Evolutionary conservation across 495 filamentous ascomycete species (phyloP), one percentile per base, ranked within the genome.

Genomic region (Podospora comata): DNA sequence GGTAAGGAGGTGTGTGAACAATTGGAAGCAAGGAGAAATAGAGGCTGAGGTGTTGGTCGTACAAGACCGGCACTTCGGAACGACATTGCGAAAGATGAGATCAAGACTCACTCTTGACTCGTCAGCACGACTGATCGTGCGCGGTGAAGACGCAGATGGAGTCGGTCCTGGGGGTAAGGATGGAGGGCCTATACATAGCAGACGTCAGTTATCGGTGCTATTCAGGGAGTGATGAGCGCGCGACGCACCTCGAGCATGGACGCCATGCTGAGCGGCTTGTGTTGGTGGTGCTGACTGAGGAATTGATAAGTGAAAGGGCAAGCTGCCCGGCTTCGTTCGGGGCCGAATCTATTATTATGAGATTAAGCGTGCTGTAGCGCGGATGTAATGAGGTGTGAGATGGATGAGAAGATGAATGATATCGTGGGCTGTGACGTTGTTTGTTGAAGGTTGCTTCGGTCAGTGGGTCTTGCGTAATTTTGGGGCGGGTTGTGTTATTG

Each of bases 71-170:
- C n/a, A 58, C 7, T 9, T 62, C 60, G 60, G 60, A 20, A 32
- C 61, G 61, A 63, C 20, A 39, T n/a, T 18, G 53, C 60, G 20
- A 20, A 28, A 56, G 53, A 44, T 55, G 34, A 72, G 63, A 66
- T 11, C 30, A 4, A 65, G 48, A 82, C 82, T 75, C 73, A 87
- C 80, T 99, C 95, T 69, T 88, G 81, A 18, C 87, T 81, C 5
- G 93, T 95, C 60, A 97, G 85, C 23, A 94, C 83, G 6, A 96
- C 92, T 39, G 90, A 91, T 58, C 91, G 87, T 61, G 94, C 93
- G 48, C 94, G 89, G 83, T 97, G 94, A 70, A 91, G 82, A 57
- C 93, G 90, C 23, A 95, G 85, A 60, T 84, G 82, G 39, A 85
- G 78, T 18, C 73, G 75, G 71, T 87, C 84, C 72, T 87, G 82